Evolutionary conservation across 2,329 filamentous ascomycete species (phyloP).

Genomic region (Aspergillus flavus): DNA sequence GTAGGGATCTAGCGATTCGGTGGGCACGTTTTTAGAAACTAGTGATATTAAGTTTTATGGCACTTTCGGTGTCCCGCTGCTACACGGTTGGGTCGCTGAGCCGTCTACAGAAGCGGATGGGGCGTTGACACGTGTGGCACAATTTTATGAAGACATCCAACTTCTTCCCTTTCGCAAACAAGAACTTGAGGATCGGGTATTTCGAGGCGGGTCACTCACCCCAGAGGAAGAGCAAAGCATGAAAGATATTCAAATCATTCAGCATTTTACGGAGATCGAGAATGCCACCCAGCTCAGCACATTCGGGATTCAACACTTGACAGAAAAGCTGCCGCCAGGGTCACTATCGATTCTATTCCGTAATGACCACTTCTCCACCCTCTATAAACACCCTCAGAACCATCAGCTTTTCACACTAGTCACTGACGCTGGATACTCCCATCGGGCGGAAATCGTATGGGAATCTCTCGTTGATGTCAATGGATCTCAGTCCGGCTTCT

Average conservation of each 20-base stretch:
- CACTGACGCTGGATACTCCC: constrained; percentile 87
- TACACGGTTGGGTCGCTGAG: constrained; percentile 86
- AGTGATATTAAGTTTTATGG: constrained; percentile 88
- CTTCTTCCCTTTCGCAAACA: constrained; percentile 86
- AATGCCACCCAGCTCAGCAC: constrained; percentile 87
- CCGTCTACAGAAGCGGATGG: constrained; percentile 67
- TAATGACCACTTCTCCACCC: constrained; percentile 94
- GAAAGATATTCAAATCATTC: constrained; percentile 82
- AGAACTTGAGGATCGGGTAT: constrained; percentile 80
- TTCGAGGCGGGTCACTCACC: constrained; percentile 61
- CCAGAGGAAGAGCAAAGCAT: constrained; percentile 76
- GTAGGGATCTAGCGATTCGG: constrained; percentile 38
- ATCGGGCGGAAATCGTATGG: constrained; percentile 92
- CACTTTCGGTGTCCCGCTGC: constrained; percentile 82
- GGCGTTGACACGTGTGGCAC: constrained; percentile 73
- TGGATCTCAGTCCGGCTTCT: constrained; percentile 79
- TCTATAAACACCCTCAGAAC: constrained; percentile 84
- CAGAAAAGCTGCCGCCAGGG: constrained; percentile 70
- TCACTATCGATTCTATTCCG: constrained; percentile 89
- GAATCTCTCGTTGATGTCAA: constrained; percentile 88
- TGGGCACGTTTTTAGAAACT: constrained; percentile 85
- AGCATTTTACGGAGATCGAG: constrained; percentile 70
- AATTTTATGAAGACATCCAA: constrained; percentile 89
- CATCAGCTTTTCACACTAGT: constrained; percentile 79
- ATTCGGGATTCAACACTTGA: constrained; percentile 76